Conservation (phyloP, 1,284 basidiomycete species). For the Tilletia indica region DNA sequence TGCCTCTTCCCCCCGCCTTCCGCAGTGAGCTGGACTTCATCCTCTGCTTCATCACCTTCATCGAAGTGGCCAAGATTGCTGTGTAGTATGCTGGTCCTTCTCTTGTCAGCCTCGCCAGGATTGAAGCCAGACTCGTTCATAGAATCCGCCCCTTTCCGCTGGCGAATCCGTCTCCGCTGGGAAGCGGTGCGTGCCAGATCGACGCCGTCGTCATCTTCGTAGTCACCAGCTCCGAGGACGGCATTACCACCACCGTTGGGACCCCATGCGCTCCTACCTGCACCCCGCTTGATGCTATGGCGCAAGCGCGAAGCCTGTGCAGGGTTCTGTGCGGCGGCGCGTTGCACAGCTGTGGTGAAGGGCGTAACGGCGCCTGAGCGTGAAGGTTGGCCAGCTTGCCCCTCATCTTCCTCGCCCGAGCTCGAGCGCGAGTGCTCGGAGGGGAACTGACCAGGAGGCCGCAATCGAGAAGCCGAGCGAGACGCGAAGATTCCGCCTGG, state of each 20-base stretch:
- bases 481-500: conserved; percentile 7
- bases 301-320: neutral
- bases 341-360: conserved; percentile 15
- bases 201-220: conserved; percentile 29
- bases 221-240: conserved; percentile 25
- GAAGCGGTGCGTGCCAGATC: conserved; percentile 19
- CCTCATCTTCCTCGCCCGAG: neutral
- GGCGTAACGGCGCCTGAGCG: neutral
- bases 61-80: conserved; percentile 10
- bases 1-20: neutral
- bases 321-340: neutral
- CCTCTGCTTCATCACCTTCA: neutral
- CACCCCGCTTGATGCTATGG: conserved; percentile 23
- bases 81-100: conserved; percentile 11
- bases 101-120: conserved; percentile 1
- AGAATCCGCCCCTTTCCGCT: neutral
- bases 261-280: conserved; percentile 27
- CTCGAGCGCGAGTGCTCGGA: neutral
- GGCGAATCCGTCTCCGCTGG: neutral
- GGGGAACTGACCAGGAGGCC: neutral
- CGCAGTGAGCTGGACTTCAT: neutral
- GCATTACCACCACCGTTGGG: conserved; percentile 23
- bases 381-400: neutral
- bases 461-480: neutral
- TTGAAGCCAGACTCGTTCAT: neutral